phyloP scores from a whole-genome alignment of 2,329 filamentous ascomycete species.

The Albophoma yamanashiensis region DNA sequence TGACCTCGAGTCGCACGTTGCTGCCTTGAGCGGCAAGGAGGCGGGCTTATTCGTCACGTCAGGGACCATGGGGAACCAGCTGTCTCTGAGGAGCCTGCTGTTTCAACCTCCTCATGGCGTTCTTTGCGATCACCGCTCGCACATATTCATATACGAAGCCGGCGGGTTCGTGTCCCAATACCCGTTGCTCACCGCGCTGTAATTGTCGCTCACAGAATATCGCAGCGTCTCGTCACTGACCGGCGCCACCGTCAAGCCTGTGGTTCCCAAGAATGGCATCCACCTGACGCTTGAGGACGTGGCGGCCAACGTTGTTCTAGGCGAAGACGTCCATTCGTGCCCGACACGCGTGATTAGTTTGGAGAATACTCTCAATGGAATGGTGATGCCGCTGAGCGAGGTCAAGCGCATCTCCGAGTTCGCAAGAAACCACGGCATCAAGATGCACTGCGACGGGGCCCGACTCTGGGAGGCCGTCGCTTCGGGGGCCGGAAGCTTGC shows the following conservation, averaged over 20 bases:
- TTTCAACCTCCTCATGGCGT: slow-evolving; percentile 71
- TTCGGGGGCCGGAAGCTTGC: slow-evolving; percentile 54
- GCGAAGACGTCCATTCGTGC: slow-evolving; percentile 64
- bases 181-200: not conserved
- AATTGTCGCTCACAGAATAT: not conserved
- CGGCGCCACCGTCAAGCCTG: slow-evolving; percentile 57
- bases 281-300: slow-evolving; percentile 73
- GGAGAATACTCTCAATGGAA: slow-evolving; percentile 77
- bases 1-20: slow-evolving; percentile 64
- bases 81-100: slow-evolving; percentile 69
- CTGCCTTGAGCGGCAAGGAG: slow-evolving; percentile 63
- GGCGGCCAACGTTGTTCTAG: slow-evolving; percentile 50
- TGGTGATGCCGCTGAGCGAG: slow-evolving; percentile 67
- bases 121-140: slow-evolving; percentile 67
- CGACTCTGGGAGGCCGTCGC: slow-evolving; percentile 73
- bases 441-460: slow-evolving; percentile 70
- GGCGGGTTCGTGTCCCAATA: slow-evolving; percentile 36
- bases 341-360: slow-evolving; percentile 74
- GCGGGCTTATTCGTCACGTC: slow-evolving; percentile 73
- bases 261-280: slow-evolving; percentile 58
- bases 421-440: slow-evolving; percentile 52
- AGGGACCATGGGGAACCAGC: slow-evolving; percentile 90
- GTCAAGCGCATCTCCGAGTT: slow-evolving; percentile 58
- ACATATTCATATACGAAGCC: slow-evolving; percentile 61
- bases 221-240: slow-evolving; percentile 57